Evolutionary conservation across 1,139 yeast species (phyloP).

Genomic region (Geotrichum phurueaensis): DNA sequence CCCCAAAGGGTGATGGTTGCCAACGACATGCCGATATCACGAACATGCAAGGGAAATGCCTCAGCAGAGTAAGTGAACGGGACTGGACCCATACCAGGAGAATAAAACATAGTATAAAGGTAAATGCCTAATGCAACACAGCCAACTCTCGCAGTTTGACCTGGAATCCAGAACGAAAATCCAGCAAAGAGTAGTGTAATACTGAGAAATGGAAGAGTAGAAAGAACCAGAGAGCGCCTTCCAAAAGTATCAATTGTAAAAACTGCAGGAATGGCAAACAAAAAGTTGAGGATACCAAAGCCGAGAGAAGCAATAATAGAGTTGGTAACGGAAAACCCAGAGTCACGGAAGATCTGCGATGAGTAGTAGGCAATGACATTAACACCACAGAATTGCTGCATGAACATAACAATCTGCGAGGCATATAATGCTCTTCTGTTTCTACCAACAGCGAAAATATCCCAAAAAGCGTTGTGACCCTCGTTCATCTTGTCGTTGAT

Average conservation of each 20-base stretch:
- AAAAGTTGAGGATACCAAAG: conserved; percentile 72
- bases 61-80: conserved; percentile 89
- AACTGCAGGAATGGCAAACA: conserved; percentile 80
- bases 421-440: conserved; percentile 79
- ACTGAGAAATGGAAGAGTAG: conserved; percentile 73
- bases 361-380: conserved; percentile 70
- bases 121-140: conserved; percentile 68
- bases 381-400: conserved; percentile 92
- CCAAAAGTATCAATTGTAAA: conserved; percentile 78
- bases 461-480: conserved; percentile 36
- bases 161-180: conserved; percentile 65
- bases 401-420: conserved; percentile 76
- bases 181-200: conserved; percentile 65
- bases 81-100: conserved; percentile 86
- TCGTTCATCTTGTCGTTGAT: conserved; percentile 57
- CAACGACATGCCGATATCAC: conserved; percentile 80
- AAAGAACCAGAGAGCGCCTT: conserved; percentile 60
- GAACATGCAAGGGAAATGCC: conserved; percentile 75
- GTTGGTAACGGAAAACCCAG: conserved; percentile 55
- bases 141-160: conserved; percentile 52
- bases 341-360: conserved; percentile 62
- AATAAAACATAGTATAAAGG: conserved; percentile 65
- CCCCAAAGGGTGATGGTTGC: conserved; percentile 87
- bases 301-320: conserved; percentile 82
- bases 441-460: conserved; percentile 62